Percentiles rank a stretch among this genome's conserved stretches.
These are phyloP conservation scores for Macrocystidia cucumis DNA, from an alignment of 1,284 basidiomycete genomes.

Conservation along the genomic window DNA sequence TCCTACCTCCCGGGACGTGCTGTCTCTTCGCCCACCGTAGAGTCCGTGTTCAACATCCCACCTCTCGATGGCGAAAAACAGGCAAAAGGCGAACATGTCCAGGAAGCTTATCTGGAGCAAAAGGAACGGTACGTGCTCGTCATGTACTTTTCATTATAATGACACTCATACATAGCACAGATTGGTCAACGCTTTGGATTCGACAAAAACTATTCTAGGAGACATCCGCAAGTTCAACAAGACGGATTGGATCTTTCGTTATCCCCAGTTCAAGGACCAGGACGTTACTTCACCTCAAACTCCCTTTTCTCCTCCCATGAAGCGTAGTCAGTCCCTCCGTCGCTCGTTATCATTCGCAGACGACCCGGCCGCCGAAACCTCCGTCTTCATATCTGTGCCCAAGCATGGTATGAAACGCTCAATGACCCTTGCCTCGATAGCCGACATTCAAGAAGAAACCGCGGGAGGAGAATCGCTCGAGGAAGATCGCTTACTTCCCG, in stretches of 20 bases:
- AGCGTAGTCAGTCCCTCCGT: conserved; percentile 35
- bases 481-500: conserved; percentile 33
- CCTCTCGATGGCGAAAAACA: conserved; percentile 31
- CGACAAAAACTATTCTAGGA: conserved; percentile 61
- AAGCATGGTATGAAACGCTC: conserved; percentile 45
- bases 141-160: too few relatives aligned
- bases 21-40: conserved; percentile 10
- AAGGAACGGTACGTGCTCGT: conserved; percentile 58
- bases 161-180: conserved; percentile 40
- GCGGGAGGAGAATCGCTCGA: conserved; percentile 29
- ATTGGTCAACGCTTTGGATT: conserved; percentile 68
- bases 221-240: conserved; percentile 81
- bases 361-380: conserved; percentile 60
- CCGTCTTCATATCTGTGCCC: conserved; percentile 53
- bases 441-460: conserved; percentile 32
- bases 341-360: conserved; percentile 80
- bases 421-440: conserved; percentile 45
- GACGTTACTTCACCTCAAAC: too few relatives aligned
- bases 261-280: conserved; percentile 61
- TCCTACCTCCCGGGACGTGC: conserved; percentile 30
- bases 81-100: conserved; percentile 55
- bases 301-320: conserved; percentile 20
- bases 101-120: conserved; percentile 65
- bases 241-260: conserved; percentile 81
- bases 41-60: conserved; percentile 18